Evolutionary conservation across 495 filamentous ascomycete species (phyloP), one percentile per base, ranked within the genome.

Genomic region (Penicillium mononematosum): DNA sequence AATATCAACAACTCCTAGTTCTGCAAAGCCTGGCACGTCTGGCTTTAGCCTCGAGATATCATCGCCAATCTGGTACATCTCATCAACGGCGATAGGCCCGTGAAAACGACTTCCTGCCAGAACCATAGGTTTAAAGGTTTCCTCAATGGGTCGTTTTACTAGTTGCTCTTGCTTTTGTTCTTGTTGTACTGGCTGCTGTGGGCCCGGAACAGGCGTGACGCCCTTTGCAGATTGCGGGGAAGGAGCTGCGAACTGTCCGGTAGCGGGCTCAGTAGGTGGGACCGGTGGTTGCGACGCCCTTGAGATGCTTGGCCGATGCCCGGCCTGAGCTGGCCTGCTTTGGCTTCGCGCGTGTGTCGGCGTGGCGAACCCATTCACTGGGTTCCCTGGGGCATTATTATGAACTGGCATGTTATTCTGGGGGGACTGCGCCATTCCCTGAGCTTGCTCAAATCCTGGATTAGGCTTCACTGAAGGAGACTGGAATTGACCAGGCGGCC

Each of bases 1-100:
- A 27, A 97, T 86, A 64, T 98, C 92, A 53, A 98, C 86, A 16
- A 88, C 76, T 11, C 94, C 94, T 29, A 97, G 76, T 61, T 98
- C 93, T 4, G 77, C 72, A n/a, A 89, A 80, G 1, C 75, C 70
- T 3, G 94, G 94, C 42, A 92, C 78, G 58, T 85, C 86, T 1
- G 91, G 90, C 63, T 84, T 88, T 59, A 81, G 72, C 57, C 75
- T 78, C 25, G 77, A 71, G 20, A 95, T 73, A 27, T 89, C 84
- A 43, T 78, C 75, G 19, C 88, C 85, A 57, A 89, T 66, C 51
- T 81, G 81, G 44, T 73, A 76, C 58, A 88, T 74, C 32, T 85
- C 81, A 44, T 80, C 78, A 10, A 87, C 71, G 51, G 84, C 78
- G 53, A 91, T 74, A 2, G 88, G 88, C 11, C 88, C 89, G 68